A percentile compares a stretch with the other conserved stretches of the same genome.
These are phyloP conservation scores for Schizophyllum commune DNA, from an alignment of 1,284 basidiomycete genomes.

Conservation along the genomic window DNA sequence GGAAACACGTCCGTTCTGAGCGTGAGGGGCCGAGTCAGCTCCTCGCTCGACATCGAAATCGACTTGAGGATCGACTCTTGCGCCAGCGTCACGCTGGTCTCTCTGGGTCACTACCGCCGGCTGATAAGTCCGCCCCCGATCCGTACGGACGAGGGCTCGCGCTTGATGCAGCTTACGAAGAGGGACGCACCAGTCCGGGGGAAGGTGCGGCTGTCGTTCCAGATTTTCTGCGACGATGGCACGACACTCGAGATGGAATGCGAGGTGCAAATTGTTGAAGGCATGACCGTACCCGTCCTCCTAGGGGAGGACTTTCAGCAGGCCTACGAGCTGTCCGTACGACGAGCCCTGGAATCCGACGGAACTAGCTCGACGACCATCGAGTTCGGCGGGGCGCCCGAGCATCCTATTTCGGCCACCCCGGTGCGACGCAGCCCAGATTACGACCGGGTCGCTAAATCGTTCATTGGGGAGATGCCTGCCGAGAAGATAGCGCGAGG, in stretches of 20 bases:
- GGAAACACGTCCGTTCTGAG: neutral
- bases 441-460: neutral
- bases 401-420: neutral
- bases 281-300: too few species aligned
- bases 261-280: too few species aligned
- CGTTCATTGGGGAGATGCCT: neutral
- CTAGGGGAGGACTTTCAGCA: constrained; percentile 6
- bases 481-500: neutral
- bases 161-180: neutral
- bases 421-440: neutral
- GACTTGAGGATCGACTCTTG: neutral
- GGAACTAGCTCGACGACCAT: neutral
- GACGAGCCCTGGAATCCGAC: neutral
- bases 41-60: too few species aligned
- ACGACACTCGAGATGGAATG: neutral
- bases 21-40: neutral
- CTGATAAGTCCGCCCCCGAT: neutral
- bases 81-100: neutral
- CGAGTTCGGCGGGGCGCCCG: neutral
- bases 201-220: neutral
- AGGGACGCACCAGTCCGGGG: neutral
- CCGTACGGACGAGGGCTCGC: neutral
- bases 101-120: neutral
- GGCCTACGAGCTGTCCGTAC: neutral
- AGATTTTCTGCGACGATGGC: neutral